A percentile compares a stretch with the other conserved stretches of the same genome.
Evolutionary conservation across 371 early-diverging fungal genomes (phyloP).

Genomic region (Actinomortierella wolfii): DNA sequence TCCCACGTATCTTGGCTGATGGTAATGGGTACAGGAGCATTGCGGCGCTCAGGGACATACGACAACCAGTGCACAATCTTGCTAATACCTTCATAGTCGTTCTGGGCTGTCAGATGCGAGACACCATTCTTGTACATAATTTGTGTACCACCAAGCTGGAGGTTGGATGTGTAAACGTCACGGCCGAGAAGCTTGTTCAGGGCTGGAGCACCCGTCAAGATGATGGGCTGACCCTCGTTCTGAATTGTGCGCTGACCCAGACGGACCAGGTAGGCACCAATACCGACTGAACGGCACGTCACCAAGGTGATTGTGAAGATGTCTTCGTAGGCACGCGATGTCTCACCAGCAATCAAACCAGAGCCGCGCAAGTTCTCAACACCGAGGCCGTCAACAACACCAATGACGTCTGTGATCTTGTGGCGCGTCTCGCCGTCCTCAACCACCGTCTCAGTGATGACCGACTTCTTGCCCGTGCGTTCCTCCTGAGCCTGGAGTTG

Average conservation of each 20-base stretch:
- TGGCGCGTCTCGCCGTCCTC: constrained; percentile 80
- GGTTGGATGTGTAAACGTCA: constrained; percentile 97
- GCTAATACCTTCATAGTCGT: constrained; percentile 92
- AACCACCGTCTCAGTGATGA: constrained; percentile 69
- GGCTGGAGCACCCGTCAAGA: constrained; percentile 97
- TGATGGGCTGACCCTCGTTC: constrained; percentile 97
- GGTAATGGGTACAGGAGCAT: constrained; percentile 66
- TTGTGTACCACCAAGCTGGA: constrained; percentile 98
- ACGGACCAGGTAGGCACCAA: constrained; percentile 99
- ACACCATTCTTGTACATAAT: constrained; percentile 99
- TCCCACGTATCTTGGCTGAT: constrained; percentile 67
- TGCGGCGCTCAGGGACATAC: constrained; percentile 81
- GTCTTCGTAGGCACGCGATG: constrained; percentile 93
- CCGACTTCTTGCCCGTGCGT: constrained; percentile 61
- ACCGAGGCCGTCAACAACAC: constrained; percentile 90
- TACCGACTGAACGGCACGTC: constrained; percentile 97
- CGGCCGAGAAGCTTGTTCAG: constrained; percentile 98
- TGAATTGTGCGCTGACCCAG: constrained; percentile 98
- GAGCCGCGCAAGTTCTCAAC: constrained; percentile 99
- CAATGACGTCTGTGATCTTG: constrained; percentile 91
- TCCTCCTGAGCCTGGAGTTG: constrained; percentile 54
- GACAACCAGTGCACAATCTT: constrained; percentile 96
- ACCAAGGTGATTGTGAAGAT: constrained; percentile 98
- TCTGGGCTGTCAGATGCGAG: constrained; percentile 93
- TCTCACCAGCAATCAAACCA: constrained; percentile 98